Percentiles rank a stretch among this genome's conserved stretches.
These are phyloP conservation scores for Thermothielavioides terrestris DNA, from an alignment of 495 filamentous ascomycete species.

Conservation along the genomic window DNA sequence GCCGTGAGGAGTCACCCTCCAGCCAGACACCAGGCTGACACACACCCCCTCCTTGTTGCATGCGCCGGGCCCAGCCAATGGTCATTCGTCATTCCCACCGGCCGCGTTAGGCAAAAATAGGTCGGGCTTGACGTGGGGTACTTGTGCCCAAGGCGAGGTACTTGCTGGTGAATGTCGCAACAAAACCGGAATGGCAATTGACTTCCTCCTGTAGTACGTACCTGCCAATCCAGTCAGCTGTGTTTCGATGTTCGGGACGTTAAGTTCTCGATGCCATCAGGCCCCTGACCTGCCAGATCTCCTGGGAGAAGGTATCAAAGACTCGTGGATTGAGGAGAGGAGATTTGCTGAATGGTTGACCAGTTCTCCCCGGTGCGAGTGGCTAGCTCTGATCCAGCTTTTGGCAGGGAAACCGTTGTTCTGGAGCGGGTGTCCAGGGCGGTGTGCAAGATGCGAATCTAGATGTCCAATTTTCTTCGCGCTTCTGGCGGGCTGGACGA, in stretches of 20 bases:
- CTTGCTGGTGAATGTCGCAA: conserved; percentile 3
- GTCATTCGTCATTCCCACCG: background rate
- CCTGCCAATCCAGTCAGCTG: background rate
- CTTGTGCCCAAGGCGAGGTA: conserved; percentile 21
- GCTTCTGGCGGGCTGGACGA: conserved; percentile 5
- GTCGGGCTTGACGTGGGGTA: conserved; percentile 12
- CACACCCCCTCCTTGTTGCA: conserved; percentile 16
- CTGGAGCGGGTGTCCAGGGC: background rate
- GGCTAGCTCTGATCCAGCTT: too few species aligned
- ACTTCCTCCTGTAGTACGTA: too few species aligned
- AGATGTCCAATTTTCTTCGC: background rate
- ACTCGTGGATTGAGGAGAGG: too few species aligned
- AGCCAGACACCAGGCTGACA: conserved; percentile 12
- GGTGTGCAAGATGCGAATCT: background rate
- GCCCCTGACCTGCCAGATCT: too few species aligned
- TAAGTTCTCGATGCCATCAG: too few species aligned
- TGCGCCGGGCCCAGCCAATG: conserved; percentile 4
- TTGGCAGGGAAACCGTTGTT: too few species aligned
- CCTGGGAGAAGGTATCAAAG: too few species aligned
- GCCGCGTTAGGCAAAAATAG: conserved; percentile 17
- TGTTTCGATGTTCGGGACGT: too few species aligned
- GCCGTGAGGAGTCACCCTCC: conserved; percentile 18
- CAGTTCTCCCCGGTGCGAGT: too few species aligned
- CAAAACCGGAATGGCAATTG: too few species aligned
- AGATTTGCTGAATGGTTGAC: too few species aligned